phyloP scores from a whole-genome alignment of 345 rosid genomes.

The Sonneratia alba region DNA sequence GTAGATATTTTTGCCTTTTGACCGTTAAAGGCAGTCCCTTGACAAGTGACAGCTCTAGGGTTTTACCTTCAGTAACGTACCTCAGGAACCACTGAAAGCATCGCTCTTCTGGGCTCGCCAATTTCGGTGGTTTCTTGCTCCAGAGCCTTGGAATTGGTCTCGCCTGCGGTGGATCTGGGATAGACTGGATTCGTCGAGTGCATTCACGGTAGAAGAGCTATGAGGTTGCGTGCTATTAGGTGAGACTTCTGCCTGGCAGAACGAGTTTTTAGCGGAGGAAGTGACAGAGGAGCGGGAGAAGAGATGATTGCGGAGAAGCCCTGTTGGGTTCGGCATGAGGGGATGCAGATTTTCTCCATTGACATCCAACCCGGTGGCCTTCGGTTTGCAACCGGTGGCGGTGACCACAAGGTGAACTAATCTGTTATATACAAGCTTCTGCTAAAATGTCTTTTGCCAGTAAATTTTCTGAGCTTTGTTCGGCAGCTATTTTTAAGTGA shows the following conservation, averaged over 20 bases:
- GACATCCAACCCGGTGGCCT: conserved; percentile 95
- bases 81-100: neutral
- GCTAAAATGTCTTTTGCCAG: neutral
- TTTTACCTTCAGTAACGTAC: neutral
- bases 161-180: neutral
- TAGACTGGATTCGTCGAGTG: neutral
- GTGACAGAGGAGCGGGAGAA: neutral
- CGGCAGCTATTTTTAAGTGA: neutral
- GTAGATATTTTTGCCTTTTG: neutral
- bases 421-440: neutral
- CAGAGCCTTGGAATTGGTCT: neutral
- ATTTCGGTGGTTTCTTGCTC: neutral
- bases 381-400: conserved; percentile 97
- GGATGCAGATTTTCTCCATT: conserved; percentile 93
- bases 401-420: conserved; percentile 79
- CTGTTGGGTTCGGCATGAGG: conserved; percentile 91
- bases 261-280: neutral
- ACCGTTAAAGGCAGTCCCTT: neutral
- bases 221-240: neutral
- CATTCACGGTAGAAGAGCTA: neutral
- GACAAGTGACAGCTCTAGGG: neutral
- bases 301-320: conserved; percentile 98
- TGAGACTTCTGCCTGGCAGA: neutral
- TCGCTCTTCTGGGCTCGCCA: neutral
- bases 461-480: neutral